These are phyloP conservation scores for Cutaneotrichosporon cutaneum DNA, from an alignment of 1,284 basidiomycete species.

Conservation along the genomic window DNA sequence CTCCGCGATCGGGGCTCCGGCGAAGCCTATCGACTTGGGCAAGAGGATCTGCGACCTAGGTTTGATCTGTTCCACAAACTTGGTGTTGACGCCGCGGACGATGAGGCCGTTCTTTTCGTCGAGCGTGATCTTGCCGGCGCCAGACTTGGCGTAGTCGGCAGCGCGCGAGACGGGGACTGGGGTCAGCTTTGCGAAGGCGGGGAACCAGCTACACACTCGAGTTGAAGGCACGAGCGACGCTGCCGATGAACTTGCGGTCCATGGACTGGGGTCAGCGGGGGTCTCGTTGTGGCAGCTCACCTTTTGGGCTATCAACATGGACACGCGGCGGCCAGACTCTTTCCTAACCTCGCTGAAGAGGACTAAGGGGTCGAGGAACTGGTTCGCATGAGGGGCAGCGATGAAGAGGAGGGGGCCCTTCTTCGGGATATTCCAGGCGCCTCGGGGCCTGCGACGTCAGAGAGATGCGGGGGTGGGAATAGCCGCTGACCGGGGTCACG, in stretches of 20 bases:
- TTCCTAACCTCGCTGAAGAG: conserved; percentile 82
- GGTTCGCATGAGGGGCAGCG: conserved; percentile 91
- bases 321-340: conserved; percentile 78
- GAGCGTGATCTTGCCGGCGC: conserved; percentile 70
- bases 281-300: conserved; percentile 33
- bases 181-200: conserved; percentile 9
- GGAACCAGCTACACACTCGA: conserved; percentile 66
- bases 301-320: conserved; percentile 90
- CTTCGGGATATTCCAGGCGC: conserved; percentile 90
- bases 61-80: conserved; percentile 73
- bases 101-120: conserved; percentile 74
- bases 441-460: conserved; percentile 62
- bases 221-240: conserved; percentile 80
- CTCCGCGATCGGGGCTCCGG: conserved; percentile 79
- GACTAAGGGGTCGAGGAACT: conserved; percentile 95
- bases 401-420: conserved; percentile 96
- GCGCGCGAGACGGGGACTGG: conserved; percentile 91
- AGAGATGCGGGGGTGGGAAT: neutral
- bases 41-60: conserved; percentile 86
- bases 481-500: conserved; percentile 4
- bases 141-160: conserved; percentile 79
- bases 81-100: conserved; percentile 73
- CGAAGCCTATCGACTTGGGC: conserved; percentile 75
- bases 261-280: conserved; percentile 39
- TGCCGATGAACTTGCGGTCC: conserved; percentile 62